phyloP scores from a whole-genome alignment of 2,329 filamentous ascomycete genomes.

The Myriosclerotinia curreyana region DNA sequence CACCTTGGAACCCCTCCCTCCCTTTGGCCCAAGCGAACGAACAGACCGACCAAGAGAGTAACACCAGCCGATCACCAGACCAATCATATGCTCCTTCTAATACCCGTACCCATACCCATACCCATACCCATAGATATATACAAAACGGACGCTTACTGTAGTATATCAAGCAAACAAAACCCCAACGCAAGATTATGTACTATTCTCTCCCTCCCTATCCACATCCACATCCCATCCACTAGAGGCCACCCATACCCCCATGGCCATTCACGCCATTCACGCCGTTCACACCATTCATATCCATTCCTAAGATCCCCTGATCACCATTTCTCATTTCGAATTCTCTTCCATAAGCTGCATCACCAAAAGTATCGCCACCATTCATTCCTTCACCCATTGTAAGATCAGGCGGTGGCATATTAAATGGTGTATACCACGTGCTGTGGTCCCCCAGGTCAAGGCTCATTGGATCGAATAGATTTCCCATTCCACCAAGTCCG shows the following conservation, averaged over 20 bases:
- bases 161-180: not conserved
- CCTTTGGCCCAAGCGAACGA: not conserved
- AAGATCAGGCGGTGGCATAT: conserved; percentile 72
- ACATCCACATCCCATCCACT: not conserved
- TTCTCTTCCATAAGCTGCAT: conserved; percentile 3
- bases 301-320: conserved; percentile 2
- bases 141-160: not conserved
- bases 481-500: conserved; percentile 8
- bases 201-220: not conserved
- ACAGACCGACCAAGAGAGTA: not conserved
- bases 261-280: not conserved
- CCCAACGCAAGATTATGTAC: not conserved
- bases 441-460: conserved; percentile 41
- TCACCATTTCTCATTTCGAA: conserved; percentile 6
- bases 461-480: conserved; percentile 1
- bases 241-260: not conserved
- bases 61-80: not conserved
- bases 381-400: conserved; percentile 39
- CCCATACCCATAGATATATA: not conserved
- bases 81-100: not conserved
- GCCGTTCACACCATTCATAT: not conserved
- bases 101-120: not conserved
- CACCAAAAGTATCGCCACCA: conserved; percentile 40
- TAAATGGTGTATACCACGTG: conserved; percentile 92
- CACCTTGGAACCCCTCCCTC: not conserved